These are phyloP conservation scores for Russula lepida DNA, from an alignment of 768 basidiomycete genomes.

Conservation along the genomic window DNA sequence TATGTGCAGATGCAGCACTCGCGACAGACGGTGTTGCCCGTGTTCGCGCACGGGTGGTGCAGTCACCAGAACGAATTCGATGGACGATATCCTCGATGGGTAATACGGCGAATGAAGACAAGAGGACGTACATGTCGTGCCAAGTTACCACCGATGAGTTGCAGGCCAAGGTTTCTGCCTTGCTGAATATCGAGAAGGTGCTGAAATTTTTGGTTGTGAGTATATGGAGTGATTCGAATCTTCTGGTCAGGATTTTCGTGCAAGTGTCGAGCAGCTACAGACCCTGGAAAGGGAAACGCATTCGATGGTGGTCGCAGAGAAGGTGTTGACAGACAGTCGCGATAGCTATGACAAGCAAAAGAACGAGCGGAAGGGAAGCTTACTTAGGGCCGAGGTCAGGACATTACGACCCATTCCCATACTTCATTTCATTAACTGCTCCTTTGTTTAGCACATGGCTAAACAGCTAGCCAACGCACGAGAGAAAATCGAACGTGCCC, in stretches of 20 bases:
- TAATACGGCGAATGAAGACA: conserved; percentile 57
- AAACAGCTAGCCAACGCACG: conserved; percentile 75
- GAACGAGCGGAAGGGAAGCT: conserved; percentile 65
- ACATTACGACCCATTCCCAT: not conserved
- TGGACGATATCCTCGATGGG: conserved; percentile 76
- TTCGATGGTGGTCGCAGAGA: conserved; percentile 54
- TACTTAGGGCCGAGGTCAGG: conserved; percentile 52
- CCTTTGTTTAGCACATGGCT: conserved; percentile 54
- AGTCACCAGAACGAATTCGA: conserved; percentile 85
- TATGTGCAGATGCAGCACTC: conserved; percentile 51
- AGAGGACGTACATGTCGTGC: conserved; percentile 50
- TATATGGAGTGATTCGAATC: conserved; percentile 3
- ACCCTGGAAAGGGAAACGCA: conserved; percentile 60
- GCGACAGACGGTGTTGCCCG: conserved; percentile 54
- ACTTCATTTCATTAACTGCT: not conserved
- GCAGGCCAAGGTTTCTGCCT: conserved; percentile 59
- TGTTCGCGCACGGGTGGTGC: conserved; percentile 70
- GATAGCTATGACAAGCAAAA: conserved; percentile 63
- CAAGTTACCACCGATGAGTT: conserved; percentile 74
- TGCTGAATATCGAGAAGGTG: conserved; percentile 72
- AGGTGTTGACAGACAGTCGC: conserved; percentile 58
- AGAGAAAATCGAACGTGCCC: conserved; percentile 73
- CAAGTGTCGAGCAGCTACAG: conserved; percentile 69
- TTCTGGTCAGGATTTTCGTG: conserved; percentile 50
- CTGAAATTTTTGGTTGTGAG: conserved; percentile 10